Evolutionary conservation across 805 yeast species (phyloP).

Genomic region (Lipomyces kockii): DNA sequence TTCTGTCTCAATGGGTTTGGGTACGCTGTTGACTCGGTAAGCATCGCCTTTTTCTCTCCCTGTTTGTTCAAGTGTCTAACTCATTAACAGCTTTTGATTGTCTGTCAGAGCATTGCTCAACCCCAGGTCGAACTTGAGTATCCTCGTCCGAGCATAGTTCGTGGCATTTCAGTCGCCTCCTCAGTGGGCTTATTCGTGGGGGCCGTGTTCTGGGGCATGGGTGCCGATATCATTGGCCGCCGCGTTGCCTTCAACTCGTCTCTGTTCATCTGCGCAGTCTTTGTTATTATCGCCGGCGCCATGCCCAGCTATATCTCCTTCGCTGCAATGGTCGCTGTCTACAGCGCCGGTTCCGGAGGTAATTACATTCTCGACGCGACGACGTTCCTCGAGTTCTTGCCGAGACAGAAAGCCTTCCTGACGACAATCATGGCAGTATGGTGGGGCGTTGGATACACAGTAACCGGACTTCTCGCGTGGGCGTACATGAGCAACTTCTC

Average conservation of each 20-base stretch:
- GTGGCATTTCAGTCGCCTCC: constrained; percentile 53
- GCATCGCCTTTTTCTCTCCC: too few relatives aligned
- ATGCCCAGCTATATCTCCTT: too few relatives aligned
- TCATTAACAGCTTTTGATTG: constrained; percentile 49
- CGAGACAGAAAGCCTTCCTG: constrained; percentile 56
- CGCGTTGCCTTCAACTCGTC: constrained; percentile 37
- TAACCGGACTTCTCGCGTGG: constrained; percentile 59
- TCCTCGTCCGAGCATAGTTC: constrained; percentile 41
- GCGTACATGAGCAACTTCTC: constrained; percentile 58
- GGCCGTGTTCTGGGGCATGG: constrained; percentile 60
- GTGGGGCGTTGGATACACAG: constrained; percentile 69
- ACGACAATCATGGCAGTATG: constrained; percentile 59
- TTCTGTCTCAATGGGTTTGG: constrained; percentile 62
- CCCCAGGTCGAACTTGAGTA: constrained; percentile 7
- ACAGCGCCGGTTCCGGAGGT: constrained; percentile 52
- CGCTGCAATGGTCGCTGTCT: too few relatives aligned
- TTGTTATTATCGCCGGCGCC: too few relatives aligned
- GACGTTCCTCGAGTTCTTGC: constrained; percentile 58
- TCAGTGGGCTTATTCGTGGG: constrained; percentile 60
- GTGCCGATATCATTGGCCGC: constrained; percentile 61
- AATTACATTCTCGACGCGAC: constrained; percentile 61
- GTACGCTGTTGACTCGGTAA: constrained; percentile 56
- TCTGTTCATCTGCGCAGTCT: too few relatives aligned
- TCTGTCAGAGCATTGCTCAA: constrained; percentile 6
- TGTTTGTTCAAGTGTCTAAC: too few relatives aligned